Conservation (phyloP, 129 eudicot genomes). For the Lactuca saligna region DNA sequence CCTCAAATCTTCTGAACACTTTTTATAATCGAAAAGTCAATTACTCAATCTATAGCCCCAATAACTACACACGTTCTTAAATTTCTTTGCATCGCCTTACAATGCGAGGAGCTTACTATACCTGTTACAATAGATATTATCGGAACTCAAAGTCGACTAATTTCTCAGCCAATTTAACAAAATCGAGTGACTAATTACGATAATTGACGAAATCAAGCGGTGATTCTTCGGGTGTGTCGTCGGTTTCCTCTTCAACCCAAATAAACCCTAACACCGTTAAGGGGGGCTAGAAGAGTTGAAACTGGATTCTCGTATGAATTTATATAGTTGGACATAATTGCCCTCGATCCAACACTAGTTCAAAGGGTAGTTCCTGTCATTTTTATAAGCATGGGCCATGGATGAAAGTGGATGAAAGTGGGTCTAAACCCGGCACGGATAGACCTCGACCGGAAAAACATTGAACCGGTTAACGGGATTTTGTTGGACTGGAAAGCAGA, state of each 20-base stretch:
- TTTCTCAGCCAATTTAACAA: constrained; percentile 15
- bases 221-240: constrained; percentile 9
- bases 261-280: constrained; percentile 40
- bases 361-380: constrained; percentile 19
- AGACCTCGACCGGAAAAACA: too few species aligned
- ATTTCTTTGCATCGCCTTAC: neutral
- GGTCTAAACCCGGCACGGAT: too few species aligned
- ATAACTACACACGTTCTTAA: neutral
- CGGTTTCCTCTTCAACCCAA: constrained; percentile 11
- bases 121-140: constrained; percentile 9
- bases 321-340: neutral
- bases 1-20: neutral
- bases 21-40: neutral
- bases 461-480: too few species aligned
- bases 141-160: constrained; percentile 19
- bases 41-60: neutral
- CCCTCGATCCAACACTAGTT: constrained; percentile 1
- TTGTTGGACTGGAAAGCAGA: too few species aligned
- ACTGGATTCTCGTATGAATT: neutral
- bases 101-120: constrained; percentile 22
- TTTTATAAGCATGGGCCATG: neutral
- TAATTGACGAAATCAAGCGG: constrained; percentile 10
- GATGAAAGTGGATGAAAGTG: too few species aligned
- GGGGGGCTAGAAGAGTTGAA: constrained; percentile 2
- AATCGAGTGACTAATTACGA: neutral